Conservation (phyloP, 2,329 filamentous ascomycete genomes). For the Pseudocercospora cruenta region DNA sequence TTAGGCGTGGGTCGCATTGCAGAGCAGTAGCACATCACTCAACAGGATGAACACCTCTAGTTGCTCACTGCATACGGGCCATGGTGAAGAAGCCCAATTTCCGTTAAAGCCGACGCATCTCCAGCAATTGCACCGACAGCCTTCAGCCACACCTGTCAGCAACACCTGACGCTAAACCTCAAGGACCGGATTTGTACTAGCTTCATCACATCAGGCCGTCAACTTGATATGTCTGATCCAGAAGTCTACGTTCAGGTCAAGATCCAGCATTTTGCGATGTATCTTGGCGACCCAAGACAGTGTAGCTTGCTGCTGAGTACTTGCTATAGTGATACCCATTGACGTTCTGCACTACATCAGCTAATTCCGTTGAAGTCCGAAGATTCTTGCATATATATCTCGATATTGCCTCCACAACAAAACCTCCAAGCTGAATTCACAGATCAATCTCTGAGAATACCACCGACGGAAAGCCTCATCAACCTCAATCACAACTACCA, state of each 20-base stretch:
- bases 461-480: neutral
- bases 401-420: neutral
- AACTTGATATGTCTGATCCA: neutral
- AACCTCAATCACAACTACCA: neutral
- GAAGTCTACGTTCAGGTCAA: neutral
- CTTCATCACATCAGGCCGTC: neutral
- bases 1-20: slow-evolving; percentile 82
- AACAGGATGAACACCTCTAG: neutral
- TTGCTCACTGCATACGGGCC: neutral
- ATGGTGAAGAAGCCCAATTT: neutral
- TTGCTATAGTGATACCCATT: neutral
- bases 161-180: neutral
- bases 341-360: neutral
- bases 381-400: neutral
- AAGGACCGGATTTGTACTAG: neutral
- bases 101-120: neutral
- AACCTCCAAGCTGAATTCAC: neutral
- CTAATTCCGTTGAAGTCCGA: neutral
- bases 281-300: neutral
- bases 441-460: neutral
- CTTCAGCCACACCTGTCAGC: neutral
- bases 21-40: neutral
- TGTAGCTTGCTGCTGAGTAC: neutral
- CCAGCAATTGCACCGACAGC: neutral
- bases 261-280: neutral